Conservation (phyloP, 2,329 filamentous ascomycete species). For the Ramularia endophylla region DNA sequence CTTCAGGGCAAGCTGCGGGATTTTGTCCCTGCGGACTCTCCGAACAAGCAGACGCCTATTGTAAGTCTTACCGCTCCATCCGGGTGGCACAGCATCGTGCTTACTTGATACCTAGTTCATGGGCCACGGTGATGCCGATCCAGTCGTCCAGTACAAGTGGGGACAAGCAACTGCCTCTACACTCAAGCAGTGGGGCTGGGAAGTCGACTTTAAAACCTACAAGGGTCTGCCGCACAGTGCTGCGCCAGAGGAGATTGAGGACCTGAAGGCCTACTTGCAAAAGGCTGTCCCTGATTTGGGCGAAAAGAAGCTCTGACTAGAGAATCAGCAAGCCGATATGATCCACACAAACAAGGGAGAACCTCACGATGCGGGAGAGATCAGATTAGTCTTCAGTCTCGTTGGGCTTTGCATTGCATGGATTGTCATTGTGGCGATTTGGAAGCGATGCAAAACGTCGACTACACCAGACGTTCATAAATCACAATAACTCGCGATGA, state of each 20-base stretch:
- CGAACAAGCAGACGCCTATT: slow-evolving; percentile 62
- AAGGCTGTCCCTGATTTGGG: slow-evolving; percentile 46
- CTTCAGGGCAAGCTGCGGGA: slow-evolving; percentile 60
- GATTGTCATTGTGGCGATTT: slow-evolving; percentile 20
- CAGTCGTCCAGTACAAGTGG: slow-evolving; percentile 63
- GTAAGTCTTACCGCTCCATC: not conserved
- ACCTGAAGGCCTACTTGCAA: slow-evolving; percentile 63
- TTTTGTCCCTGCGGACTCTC: slow-evolving; percentile 46
- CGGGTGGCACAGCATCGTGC: not conserved
- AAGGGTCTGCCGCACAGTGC: slow-evolving; percentile 72
- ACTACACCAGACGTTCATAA: not conserved
- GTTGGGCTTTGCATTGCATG: slow-evolving; percentile 21
- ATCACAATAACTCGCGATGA: not conserved
- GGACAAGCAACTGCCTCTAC: slow-evolving; percentile 61
- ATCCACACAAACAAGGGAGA: slow-evolving; percentile 10
- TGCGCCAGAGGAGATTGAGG: slow-evolving; percentile 70
- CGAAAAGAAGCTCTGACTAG: slow-evolving; percentile 30
- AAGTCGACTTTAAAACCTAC: slow-evolving; percentile 72
- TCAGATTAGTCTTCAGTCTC: slow-evolving; percentile 22
- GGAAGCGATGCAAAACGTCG: slow-evolving; percentile 12
- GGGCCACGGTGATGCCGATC: slow-evolving; percentile 77
- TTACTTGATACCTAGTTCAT: slow-evolving; percentile 51
- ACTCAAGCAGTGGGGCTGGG: slow-evolving; percentile 63
- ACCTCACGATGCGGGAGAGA: slow-evolving; percentile 28
- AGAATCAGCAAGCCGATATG: not conserved